phyloP scores from a whole-genome alignment of 371 early-diverging fungal genomes.

The Saksenaea oblongispora region DNA sequence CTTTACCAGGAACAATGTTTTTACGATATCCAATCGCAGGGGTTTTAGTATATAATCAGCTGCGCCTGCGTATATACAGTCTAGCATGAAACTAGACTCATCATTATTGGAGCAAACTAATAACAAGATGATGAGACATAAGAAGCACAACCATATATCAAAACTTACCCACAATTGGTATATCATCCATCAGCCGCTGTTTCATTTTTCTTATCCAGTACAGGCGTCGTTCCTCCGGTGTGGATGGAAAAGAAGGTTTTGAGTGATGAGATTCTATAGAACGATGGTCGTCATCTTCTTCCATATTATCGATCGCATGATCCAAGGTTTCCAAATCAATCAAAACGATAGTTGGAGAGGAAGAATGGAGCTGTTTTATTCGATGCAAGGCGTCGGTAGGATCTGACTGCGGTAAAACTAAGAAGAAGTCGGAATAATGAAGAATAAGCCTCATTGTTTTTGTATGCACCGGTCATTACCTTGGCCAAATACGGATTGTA shows the following conservation, averaged over 20 bases:
- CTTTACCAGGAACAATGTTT: slow-evolving; percentile 55
- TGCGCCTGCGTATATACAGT: slow-evolving; percentile 51
- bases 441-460: slow-evolving; percentile 1
- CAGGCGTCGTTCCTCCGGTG: slow-evolving; percentile 6
- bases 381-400: not conserved
- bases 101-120: slow-evolving; percentile 34
- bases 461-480: slow-evolving; percentile 7
- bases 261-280: slow-evolving; percentile 5
- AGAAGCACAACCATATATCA: not conserved
- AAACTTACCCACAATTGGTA: slow-evolving; percentile 11
- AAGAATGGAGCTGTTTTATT: not conserved
- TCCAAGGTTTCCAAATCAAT: slow-evolving; percentile 17
- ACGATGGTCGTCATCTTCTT: slow-evolving; percentile 11
- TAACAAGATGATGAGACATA: not conserved
- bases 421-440: not conserved
- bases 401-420: not conserved
- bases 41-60: slow-evolving; percentile 54
- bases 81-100: slow-evolving; percentile 34
- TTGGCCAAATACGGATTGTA: slow-evolving; percentile 22
- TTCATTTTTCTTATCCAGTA: slow-evolving; percentile 5
- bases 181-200: not conserved
- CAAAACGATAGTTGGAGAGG: slow-evolving; percentile 14
- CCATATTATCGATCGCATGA: not conserved
- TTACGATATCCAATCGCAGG: slow-evolving; percentile 46
- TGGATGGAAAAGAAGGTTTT: slow-evolving; percentile 1